Percentiles rank a stretch among this genome's conserved stretches.
Evolutionary conservation across 768 basidiomycete species (phyloP).

Genomic region (Obba rivulosa): DNA sequence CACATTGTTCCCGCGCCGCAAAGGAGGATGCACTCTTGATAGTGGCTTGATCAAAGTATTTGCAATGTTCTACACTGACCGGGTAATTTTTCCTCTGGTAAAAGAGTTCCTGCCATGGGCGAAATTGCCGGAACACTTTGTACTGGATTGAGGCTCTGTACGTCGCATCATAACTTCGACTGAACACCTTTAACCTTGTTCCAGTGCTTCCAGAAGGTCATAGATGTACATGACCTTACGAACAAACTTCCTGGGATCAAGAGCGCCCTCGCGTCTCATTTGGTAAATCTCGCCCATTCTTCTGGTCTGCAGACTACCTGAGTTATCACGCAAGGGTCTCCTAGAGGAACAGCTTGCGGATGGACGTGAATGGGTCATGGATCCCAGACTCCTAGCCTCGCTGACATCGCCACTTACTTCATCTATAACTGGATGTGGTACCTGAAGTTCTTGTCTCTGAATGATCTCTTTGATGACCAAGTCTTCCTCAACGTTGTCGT

Average conservation of each 20-base stretch:
- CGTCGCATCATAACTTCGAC: slow-evolving; percentile 11
- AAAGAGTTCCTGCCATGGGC: slow-evolving; percentile 42
- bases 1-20: slow-evolving; percentile 44
- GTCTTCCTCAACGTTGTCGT: slow-evolving; percentile 36
- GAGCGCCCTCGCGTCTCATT: slow-evolving; percentile 40
- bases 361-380: slow-evolving; percentile 52
- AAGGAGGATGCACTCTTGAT: slow-evolving; percentile 35
- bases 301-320: not conserved
- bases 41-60: slow-evolving; percentile 46
- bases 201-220: slow-evolving; percentile 25
- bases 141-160: slow-evolving; percentile 45
- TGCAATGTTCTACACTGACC: slow-evolving; percentile 41
- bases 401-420: slow-evolving; percentile 49
- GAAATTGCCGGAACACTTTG: slow-evolving; percentile 38
- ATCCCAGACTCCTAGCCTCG: slow-evolving; percentile 47
- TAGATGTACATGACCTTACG: slow-evolving; percentile 28
- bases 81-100: slow-evolving; percentile 36
- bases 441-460: slow-evolving; percentile 19
- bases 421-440: slow-evolving; percentile 37
- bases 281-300: slow-evolving; percentile 30
- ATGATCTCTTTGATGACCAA: slow-evolving; percentile 31
- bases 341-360: slow-evolving; percentile 43
- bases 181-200: slow-evolving; percentile 12
- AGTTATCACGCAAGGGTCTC: slow-evolving; percentile 20
- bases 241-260: slow-evolving; percentile 14